These are phyloP conservation scores for Penicillium sp. DNA, from an alignment of 2,329 filamentous ascomycete species.

Conservation along the genomic window DNA sequence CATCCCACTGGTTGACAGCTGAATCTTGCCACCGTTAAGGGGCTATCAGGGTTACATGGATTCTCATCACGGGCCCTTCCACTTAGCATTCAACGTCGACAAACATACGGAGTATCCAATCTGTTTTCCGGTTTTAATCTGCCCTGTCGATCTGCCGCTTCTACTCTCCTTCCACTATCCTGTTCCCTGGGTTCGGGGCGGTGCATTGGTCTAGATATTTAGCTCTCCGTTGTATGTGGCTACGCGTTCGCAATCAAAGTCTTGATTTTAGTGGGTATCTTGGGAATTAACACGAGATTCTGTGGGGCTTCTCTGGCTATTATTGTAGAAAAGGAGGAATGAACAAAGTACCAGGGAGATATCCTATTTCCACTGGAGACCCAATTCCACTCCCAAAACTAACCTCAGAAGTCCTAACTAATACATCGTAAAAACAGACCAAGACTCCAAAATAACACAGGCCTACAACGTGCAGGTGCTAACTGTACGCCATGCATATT, in stretches of 20 bases:
- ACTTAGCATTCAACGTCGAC: not conserved
- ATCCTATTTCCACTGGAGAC: not conserved
- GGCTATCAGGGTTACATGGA: slow-evolving; percentile 3
- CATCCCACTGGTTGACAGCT: not conserved
- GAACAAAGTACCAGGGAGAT: not conserved
- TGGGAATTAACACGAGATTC: not conserved
- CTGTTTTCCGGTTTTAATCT: not conserved
- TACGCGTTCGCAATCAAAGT: not conserved
- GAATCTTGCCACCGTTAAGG: slow-evolving; percentile 5
- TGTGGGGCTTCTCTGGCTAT: not conserved
- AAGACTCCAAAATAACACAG: not conserved
- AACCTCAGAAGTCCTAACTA: not conserved
- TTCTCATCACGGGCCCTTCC: not conserved
- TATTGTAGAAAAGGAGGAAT: not conserved
- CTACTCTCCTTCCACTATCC: slow-evolving; percentile 11
- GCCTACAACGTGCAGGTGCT: not conserved
- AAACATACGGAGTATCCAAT: not conserved
- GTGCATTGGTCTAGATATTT: slow-evolving; percentile 3
- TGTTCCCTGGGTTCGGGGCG: slow-evolving; percentile 10
- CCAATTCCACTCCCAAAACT: not conserved
- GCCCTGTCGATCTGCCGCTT: slow-evolving; percentile 7
- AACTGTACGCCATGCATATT: slow-evolving; percentile 20
- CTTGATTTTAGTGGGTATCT: not conserved
- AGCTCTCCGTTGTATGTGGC: not conserved
- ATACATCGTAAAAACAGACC: not conserved